Percentiles rank a stretch among this genome's conserved stretches.
These are phyloP conservation scores for Leccinum broughii DNA, from an alignment of 768 basidiomycete genomes.

Conservation along the genomic window DNA sequence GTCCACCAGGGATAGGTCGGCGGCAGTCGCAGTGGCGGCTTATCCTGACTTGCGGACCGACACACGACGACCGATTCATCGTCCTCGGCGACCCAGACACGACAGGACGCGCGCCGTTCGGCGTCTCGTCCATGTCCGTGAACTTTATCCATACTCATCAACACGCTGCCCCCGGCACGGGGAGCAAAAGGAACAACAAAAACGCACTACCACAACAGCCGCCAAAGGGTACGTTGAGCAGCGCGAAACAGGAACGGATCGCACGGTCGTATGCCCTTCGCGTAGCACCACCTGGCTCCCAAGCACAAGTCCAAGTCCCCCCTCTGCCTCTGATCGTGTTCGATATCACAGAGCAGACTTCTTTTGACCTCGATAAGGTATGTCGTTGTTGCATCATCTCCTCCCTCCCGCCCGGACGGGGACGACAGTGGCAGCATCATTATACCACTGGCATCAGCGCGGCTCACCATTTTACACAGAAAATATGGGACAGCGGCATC, in stretches of 20 bases:
- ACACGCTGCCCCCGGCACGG: not conserved
- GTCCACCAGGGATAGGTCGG: conserved; percentile 22
- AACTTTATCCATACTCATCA: conserved; percentile 33
- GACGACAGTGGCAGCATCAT: not conserved
- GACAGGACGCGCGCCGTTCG: conserved; percentile 48
- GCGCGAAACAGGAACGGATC: conserved; percentile 68
- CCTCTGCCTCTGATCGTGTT: conserved; percentile 31
- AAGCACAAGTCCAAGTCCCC: not conserved
- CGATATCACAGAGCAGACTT: conserved; percentile 73
- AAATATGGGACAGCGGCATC: conserved; percentile 96
- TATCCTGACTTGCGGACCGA: conserved; percentile 47
- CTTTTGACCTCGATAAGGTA: conserved; percentile 94
- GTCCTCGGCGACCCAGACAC: conserved; percentile 43
- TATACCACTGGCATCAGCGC: not conserved
- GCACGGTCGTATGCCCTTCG: conserved; percentile 31
- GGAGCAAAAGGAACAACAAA: not conserved
- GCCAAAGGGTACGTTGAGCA: conserved; percentile 16
- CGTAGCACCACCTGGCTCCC: not conserved
- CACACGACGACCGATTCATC: conserved; percentile 34
- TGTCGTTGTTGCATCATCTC: conserved; percentile 14
- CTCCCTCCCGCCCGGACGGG: not conserved
- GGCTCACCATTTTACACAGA: conserved; percentile 49
- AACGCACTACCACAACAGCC: not conserved
- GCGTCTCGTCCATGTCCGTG: conserved; percentile 73
- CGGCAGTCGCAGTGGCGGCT: conserved; percentile 57